Conservation (phyloP, 495 filamentous ascomycete species). For the Schizothecium vesticola region DNA sequence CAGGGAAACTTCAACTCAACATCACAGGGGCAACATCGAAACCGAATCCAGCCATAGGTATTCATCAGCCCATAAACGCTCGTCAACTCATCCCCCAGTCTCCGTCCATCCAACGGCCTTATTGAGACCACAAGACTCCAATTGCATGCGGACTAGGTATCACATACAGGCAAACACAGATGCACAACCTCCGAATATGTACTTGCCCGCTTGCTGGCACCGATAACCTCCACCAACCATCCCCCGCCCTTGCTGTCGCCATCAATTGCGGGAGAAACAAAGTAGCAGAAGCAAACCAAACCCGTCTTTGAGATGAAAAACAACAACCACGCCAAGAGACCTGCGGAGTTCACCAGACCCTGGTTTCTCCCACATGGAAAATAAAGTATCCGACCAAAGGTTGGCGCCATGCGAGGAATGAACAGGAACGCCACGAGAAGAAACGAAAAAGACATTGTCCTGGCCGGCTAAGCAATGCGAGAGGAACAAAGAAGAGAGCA, state of each 20-base stretch:
- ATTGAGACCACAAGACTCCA: neutral
- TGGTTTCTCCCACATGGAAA: neutral
- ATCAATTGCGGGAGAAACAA: neutral
- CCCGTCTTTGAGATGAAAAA: neutral
- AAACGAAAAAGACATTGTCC: neutral
- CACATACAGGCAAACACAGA: neutral
- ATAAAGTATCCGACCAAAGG: neutral
- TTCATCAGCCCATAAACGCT: neutral
- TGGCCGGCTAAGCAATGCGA: neutral
- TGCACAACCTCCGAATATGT: neutral
- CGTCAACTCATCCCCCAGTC: neutral
- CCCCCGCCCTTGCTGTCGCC: neutral
- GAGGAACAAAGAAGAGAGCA: neutral
- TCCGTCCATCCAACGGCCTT: neutral
- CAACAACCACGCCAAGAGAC: neutral
- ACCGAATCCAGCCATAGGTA: neutral
- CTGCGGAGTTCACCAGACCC: neutral
- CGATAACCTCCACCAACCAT: neutral
- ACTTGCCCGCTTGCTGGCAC: neutral
- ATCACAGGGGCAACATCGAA: neutral
- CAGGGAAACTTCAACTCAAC: neutral
- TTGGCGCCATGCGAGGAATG: neutral
- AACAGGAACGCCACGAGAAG: neutral
- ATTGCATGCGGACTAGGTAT: neutral
- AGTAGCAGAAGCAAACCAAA: neutral